Conservation (phyloP, 2,329 filamentous ascomycete genomes). For the Ophiostoma pallidulum region DNA sequence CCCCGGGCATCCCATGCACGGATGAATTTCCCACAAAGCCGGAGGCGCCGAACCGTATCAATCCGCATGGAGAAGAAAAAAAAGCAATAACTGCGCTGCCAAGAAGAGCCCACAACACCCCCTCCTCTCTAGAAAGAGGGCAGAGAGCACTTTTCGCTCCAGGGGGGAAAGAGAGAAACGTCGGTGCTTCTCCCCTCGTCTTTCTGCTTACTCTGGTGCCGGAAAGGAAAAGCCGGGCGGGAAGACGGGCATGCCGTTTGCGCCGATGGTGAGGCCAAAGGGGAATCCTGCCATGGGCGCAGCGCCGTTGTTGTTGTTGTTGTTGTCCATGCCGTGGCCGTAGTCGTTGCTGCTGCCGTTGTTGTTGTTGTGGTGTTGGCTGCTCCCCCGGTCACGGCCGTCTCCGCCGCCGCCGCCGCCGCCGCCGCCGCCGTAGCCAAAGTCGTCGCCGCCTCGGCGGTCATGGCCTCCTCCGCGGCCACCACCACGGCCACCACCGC, state of each 20-base stretch:
- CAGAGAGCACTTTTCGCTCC: too few species aligned
- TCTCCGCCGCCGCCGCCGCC: slow-evolving; percentile 13
- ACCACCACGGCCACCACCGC: slow-evolving; percentile 14
- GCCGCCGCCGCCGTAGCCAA: slow-evolving; percentile 19
- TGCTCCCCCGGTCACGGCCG: too few species aligned
- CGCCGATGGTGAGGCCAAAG: slow-evolving; percentile 34
- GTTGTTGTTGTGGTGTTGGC: slow-evolving; percentile 20
- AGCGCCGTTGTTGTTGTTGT: slow-evolving; percentile 15
- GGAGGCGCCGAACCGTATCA: too few species aligned
- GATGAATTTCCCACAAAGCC: too few species aligned
- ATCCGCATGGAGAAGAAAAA: too few species aligned
- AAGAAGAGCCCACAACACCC: too few species aligned
- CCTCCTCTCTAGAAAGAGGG: too few species aligned
- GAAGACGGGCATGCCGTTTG: slow-evolving; percentile 42
- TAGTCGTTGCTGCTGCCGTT: slow-evolving; percentile 15
- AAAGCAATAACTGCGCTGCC: too few species aligned
- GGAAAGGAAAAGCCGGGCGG: slow-evolving; percentile 35
- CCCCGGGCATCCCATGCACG: too few species aligned
- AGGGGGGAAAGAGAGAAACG: too few species aligned
- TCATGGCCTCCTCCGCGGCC: slow-evolving; percentile 16
- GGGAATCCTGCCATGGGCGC: slow-evolving; percentile 29
- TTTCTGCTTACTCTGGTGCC: slow-evolving; percentile 7
- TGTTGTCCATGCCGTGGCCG: slow-evolving; percentile 16
- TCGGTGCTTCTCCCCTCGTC: too few species aligned
- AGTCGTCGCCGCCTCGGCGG: slow-evolving; percentile 17